These are phyloP conservation scores for Aspergillus quadricinctus DNA, from an alignment of 2,329 filamentous ascomycete genomes.

Conservation along the genomic window DNA sequence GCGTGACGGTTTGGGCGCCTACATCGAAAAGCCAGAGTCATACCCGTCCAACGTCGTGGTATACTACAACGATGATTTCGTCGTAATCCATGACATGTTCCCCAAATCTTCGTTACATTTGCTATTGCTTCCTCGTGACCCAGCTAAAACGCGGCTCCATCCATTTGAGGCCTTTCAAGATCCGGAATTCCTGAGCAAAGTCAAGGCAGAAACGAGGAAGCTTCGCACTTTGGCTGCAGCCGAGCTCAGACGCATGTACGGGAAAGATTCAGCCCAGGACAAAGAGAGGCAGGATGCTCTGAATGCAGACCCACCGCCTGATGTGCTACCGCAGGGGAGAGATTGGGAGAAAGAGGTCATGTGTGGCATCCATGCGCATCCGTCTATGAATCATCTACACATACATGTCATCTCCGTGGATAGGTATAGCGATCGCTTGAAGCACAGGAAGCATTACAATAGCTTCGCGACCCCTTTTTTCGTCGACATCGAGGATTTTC, in stretches of 20 bases:
- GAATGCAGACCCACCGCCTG: conserved; percentile 47
- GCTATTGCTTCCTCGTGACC: conserved; percentile 76
- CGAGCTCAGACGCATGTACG: conserved; percentile 69
- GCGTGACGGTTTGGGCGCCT: conserved; percentile 61
- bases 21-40: conserved; percentile 60
- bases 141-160: conserved; percentile 57
- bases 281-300: conserved; percentile 61
- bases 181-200: conserved; percentile 60
- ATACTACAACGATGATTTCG: conserved; percentile 63
- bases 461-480: conserved; percentile 86
- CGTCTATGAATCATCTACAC: conserved; percentile 89
- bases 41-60: conserved; percentile 59
- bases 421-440: conserved; percentile 66
- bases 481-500: conserved; percentile 73
- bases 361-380: conserved; percentile 77
- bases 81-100: conserved; percentile 75
- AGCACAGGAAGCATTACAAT: conserved; percentile 84
- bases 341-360: conserved; percentile 74
- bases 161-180: conserved; percentile 76
- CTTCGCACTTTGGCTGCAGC: conserved; percentile 64
- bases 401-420: conserved; percentile 82
- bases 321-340: conserved; percentile 64
- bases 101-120: conserved; percentile 83
- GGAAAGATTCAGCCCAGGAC: conserved; percentile 60
- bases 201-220: conserved; percentile 57